A percentile compares a stretch with the other conserved stretches of the same genome.
Conservation (phyloP, 371 early-diverging fungal species). For the Dinochytrium kinnereticum region DNA sequence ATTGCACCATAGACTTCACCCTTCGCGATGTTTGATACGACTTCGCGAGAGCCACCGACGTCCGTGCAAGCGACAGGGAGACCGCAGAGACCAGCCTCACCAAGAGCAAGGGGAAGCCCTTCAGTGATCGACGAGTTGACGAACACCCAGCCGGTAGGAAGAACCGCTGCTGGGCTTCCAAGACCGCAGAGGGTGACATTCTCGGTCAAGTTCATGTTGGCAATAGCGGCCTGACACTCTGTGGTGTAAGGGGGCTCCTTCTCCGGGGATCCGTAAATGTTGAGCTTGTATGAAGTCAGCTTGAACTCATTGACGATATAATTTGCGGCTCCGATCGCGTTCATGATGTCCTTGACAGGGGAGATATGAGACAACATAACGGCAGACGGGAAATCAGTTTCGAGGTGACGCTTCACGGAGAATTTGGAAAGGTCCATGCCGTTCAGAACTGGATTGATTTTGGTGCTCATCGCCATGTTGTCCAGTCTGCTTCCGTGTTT, state of each 20-base stretch:
- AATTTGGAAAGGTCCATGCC: constrained; percentile 47
- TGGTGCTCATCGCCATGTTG: not conserved
- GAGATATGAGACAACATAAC: constrained; percentile 51
- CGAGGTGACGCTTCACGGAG: constrained; percentile 35
- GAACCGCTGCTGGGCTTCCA: constrained; percentile 41
- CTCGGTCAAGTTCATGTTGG: constrained; percentile 24
- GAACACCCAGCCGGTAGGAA: constrained; percentile 49
- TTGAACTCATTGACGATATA: constrained; percentile 48
- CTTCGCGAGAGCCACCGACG: constrained; percentile 49
- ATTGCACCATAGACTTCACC: constrained; percentile 41
- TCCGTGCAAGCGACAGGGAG: constrained; percentile 52
- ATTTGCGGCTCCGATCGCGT: constrained; percentile 45
- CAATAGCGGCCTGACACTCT: constrained; percentile 38
- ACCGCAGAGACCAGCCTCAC: constrained; percentile 51
- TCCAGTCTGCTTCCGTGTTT: constrained; percentile 28
- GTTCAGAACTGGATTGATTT: constrained; percentile 41
- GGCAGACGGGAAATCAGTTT: constrained; percentile 33
- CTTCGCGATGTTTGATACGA: constrained; percentile 37
- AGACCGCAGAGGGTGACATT: constrained; percentile 45
- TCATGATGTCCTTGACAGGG: constrained; percentile 48
- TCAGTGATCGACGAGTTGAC: constrained; percentile 53
- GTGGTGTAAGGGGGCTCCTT: constrained; percentile 45
- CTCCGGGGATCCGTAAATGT: constrained; percentile 46
- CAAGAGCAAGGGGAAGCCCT: constrained; percentile 48
- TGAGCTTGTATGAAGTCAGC: constrained; percentile 34